Conservation (phyloP, 1,284 basidiomycete genomes). For the Ganoderma lucidum region DNA sequence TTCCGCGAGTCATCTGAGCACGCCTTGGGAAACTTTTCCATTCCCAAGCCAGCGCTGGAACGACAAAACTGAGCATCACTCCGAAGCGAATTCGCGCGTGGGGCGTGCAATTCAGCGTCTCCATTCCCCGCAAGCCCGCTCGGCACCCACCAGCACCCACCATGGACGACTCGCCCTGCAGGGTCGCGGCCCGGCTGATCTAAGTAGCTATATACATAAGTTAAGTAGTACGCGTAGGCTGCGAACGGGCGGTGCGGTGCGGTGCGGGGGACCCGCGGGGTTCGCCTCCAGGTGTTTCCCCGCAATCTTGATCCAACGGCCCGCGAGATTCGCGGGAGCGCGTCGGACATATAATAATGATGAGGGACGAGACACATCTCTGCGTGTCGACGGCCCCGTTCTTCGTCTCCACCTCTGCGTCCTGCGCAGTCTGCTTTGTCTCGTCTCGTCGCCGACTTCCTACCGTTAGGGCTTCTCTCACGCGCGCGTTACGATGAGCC, state of each 20-base stretch:
- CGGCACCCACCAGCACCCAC: not conserved
- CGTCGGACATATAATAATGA: slow-evolving; percentile 6
- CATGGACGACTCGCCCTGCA: not conserved
- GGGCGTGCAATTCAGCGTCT: no score
- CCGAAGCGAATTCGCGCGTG: not conserved
- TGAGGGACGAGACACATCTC: not conserved
- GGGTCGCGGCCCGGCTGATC: not conserved
- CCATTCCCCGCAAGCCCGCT: not conserved
- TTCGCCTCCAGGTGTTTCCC: slow-evolving; percentile 6
- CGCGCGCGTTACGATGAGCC: slow-evolving; percentile 14
- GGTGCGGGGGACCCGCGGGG: slow-evolving; percentile 1
- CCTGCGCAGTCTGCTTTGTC: not conserved
- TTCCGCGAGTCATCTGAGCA: not conserved
- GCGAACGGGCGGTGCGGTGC: not conserved
- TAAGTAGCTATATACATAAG: no score
- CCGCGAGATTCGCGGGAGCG: slow-evolving; percentile 3
- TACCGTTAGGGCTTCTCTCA: not conserved
- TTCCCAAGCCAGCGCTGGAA: not conserved
- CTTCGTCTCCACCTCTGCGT: not conserved
- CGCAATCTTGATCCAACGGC: slow-evolving; percentile 17
- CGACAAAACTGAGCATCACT: not conserved
- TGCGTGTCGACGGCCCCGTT: not conserved
- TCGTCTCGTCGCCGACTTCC: not conserved
- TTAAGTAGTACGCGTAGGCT: not conserved
- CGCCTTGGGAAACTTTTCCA: not conserved